These are phyloP conservation scores for Petasospora fabianii DNA, from an alignment of 1,139 yeast genomes.

Conservation along the genomic window DNA sequence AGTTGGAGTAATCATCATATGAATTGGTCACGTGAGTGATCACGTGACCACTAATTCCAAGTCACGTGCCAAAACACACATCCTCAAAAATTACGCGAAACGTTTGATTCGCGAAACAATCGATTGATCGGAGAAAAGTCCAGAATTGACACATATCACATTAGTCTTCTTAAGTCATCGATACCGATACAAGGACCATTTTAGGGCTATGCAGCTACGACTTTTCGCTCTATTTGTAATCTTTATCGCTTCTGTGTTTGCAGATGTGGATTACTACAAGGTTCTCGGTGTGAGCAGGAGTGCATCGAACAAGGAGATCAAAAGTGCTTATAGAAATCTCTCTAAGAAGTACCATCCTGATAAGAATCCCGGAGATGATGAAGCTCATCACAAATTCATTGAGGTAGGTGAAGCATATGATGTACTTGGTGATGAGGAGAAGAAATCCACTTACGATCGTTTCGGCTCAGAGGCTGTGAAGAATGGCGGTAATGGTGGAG, in stretches of 20 bases:
- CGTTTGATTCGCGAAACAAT: too few species aligned
- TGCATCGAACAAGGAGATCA: slow-evolving; percentile 80
- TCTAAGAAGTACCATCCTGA: slow-evolving; percentile 94
- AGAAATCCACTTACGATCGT: slow-evolving; percentile 67
- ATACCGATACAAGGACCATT: too few species aligned
- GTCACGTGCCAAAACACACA: too few species aligned
- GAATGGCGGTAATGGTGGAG: slow-evolving; percentile 39
- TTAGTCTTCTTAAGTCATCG: too few species aligned
- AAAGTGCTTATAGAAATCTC: slow-evolving; percentile 78
- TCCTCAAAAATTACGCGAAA: too few species aligned
- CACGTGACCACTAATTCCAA: too few species aligned
- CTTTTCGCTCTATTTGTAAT: slow-evolving; percentile 7
- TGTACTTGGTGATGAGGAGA: slow-evolving; percentile 71
- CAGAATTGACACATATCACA: too few species aligned
- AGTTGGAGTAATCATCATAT: too few species aligned
- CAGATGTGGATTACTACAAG: slow-evolving; percentile 36
- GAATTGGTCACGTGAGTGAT: too few species aligned
- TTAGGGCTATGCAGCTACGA: slow-evolving; percentile 11
- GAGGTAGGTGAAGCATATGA: slow-evolving; percentile 95
- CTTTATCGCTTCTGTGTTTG: slow-evolving; percentile 12
- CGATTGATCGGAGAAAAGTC: too few species aligned
- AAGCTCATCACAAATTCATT: slow-evolving; percentile 80
- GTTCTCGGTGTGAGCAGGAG: slow-evolving; percentile 64
- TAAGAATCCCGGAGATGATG: slow-evolving; percentile 78
- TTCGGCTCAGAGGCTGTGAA: slow-evolving; percentile 82